Percentiles rank a stretch among this genome's conserved stretches.
Evolutionary conservation across 768 basidiomycete genomes (phyloP).

Genomic region (Trametes coccinea): DNA sequence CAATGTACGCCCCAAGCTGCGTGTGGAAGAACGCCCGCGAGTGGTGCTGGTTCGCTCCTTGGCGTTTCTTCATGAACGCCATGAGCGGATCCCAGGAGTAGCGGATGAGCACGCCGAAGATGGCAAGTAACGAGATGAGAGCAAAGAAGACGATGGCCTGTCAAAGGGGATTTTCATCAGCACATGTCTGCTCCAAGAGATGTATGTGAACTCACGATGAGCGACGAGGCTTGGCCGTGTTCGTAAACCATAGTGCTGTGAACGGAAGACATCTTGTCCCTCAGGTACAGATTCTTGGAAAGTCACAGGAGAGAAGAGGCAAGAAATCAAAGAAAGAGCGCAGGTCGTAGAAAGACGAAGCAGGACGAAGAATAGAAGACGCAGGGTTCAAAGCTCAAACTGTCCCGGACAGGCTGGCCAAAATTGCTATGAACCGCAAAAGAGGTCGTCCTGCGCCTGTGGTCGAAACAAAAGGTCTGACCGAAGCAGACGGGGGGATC

Average conservation of each 20-base stretch:
- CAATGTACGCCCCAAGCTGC: constrained; percentile 69
- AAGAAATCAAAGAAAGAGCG: constrained; percentile 24
- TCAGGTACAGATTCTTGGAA: constrained; percentile 19
- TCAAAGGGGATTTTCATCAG: background rate
- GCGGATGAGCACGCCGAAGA: constrained; percentile 51
- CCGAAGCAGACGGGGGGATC: constrained; percentile 32
- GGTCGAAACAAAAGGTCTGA: constrained; percentile 30
- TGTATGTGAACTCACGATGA: constrained; percentile 25
- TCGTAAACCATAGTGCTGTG: constrained; percentile 27
- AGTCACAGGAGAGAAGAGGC: constrained; percentile 27
- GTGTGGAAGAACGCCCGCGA: constrained; percentile 64
- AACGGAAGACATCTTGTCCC: constrained; percentile 28
- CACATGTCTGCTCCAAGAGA: background rate
- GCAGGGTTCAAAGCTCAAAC: constrained; percentile 24
- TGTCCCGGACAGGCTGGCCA: constrained; percentile 32
- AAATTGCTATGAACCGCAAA: constrained; percentile 27
- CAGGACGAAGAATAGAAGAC: constrained; percentile 14
- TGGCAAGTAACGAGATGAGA: constrained; percentile 51
- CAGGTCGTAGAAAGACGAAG: constrained; percentile 26
- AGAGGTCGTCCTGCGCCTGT: constrained; percentile 46
- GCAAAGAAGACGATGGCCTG: constrained; percentile 55
- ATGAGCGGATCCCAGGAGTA: constrained; percentile 47
- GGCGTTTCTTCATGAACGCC: constrained; percentile 27
- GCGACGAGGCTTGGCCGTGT: constrained; percentile 23
- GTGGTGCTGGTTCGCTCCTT: constrained; percentile 4